Conservation (phyloP, 2,329 filamentous ascomycete genomes). For the Fusarium stilboides region DNA sequence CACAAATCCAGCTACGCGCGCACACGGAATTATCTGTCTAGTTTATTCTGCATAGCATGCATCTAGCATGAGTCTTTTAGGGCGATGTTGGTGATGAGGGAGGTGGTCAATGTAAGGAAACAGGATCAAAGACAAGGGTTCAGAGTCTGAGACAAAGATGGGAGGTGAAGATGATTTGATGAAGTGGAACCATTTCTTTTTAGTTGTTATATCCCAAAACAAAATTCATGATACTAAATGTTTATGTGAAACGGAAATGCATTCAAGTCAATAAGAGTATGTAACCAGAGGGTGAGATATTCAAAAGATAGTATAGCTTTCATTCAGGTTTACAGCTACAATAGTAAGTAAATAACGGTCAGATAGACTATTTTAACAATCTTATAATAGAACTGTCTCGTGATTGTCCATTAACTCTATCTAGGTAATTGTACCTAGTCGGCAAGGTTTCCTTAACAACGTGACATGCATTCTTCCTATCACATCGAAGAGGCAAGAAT, state of each 20-base stretch:
- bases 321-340: too few species aligned
- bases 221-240: slow-evolving; percentile 25
- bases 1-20: slow-evolving; percentile 31
- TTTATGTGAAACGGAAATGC: neutral
- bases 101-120: slow-evolving; percentile 29
- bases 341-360: neutral
- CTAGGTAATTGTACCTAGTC: neutral
- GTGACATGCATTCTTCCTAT: slow-evolving; percentile 10
- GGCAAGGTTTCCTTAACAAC: slow-evolving; percentile 17
- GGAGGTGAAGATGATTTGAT: slow-evolving; percentile 33
- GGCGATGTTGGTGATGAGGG: slow-evolving; percentile 22
- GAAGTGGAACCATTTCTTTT: slow-evolving; percentile 40
- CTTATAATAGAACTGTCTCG: neutral
- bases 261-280: too few species aligned
- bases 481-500: slow-evolving; percentile 1
- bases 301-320: too few species aligned
- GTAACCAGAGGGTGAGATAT: too few species aligned
- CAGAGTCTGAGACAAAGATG: slow-evolving; percentile 14
- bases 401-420: slow-evolving; percentile 3
- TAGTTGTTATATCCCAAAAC: slow-evolving; percentile 44
- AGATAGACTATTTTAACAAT: neutral
- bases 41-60: slow-evolving; percentile 33
- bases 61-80: slow-evolving; percentile 21
- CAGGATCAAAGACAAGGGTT: slow-evolving; percentile 19
- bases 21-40: slow-evolving; percentile 28